A percentile compares a stretch with the other conserved stretches of the same genome.
These are phyloP conservation scores for Torulaspora indica DNA, from an alignment of 805 yeast genomes.

Conservation along the genomic window DNA sequence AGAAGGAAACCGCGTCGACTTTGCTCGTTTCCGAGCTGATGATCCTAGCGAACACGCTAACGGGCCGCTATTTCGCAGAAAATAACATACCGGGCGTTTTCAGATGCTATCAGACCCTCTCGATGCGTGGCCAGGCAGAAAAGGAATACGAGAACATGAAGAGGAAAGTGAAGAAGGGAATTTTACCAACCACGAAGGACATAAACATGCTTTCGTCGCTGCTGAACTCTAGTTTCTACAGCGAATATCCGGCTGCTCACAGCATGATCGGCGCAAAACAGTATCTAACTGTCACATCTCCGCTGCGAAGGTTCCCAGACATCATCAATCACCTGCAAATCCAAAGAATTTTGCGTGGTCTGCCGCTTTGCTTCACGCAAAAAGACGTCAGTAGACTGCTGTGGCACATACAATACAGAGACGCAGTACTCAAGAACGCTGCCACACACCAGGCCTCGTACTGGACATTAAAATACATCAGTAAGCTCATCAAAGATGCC, in stretches of 20 bases:
- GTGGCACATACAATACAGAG: slow-evolving; percentile 44
- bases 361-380: slow-evolving; percentile 31
- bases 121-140: slow-evolving; percentile 27
- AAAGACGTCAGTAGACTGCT: slow-evolving; percentile 38
- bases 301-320: slow-evolving; percentile 79
- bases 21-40: slow-evolving; percentile 75
- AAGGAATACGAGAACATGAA: slow-evolving; percentile 26
- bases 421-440: slow-evolving; percentile 37
- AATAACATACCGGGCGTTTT: slow-evolving; percentile 49
- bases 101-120: slow-evolving; percentile 36
- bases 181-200: slow-evolving; percentile 38
- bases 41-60: slow-evolving; percentile 69
- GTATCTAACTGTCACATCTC: slow-evolving; percentile 82
- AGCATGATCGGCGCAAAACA: slow-evolving; percentile 55
- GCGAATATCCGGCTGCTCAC: slow-evolving; percentile 48
- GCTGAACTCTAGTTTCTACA: slow-evolving; percentile 50
- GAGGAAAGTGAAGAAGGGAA: slow-evolving; percentile 17
- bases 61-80: slow-evolving; percentile 44
- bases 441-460: slow-evolving; percentile 33
- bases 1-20: slow-evolving; percentile 45
- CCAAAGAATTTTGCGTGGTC: slow-evolving; percentile 40
- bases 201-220: slow-evolving; percentile 42
- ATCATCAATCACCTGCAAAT: slow-evolving; percentile 75
- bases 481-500: slow-evolving; percentile 14
- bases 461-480: slow-evolving; percentile 37